Base-by-base conservation (phyloP, 371 early-diverging fungal genomes). In the Mortierella sp. region DNA sequence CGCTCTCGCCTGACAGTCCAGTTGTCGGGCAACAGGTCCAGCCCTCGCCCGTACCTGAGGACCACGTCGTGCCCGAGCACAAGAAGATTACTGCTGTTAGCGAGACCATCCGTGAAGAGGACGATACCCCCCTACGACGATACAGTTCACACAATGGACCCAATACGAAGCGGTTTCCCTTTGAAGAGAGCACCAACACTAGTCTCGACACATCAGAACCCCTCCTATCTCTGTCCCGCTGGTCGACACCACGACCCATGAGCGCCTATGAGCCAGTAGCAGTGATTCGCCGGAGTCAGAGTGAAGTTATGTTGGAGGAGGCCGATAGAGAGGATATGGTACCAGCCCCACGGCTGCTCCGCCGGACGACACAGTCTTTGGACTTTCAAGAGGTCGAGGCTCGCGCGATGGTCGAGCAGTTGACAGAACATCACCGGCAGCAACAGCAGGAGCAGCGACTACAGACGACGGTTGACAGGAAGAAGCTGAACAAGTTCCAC, bases 321-420 rank as follows among this genome's bases (percentile, higher is more conserved):
- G 69, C 52, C 10, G n/a, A 68, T 31, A 63, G 39, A 16, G 65
- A 52, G 22, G 50, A 53, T 55, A 13, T 11, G 13, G 29, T 16
- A 5, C 22, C 13, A 8, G 29, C 64, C 19, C n/a, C 26, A 7
- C 39, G 58, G 19, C 13, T 50, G 29, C 40, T 71, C 24, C 74
- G 79, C 24, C 74, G 79, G 1, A 65, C 70, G 22, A 58, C 82
- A 1, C 71, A 77, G 10, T 81, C 82, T 0, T 58, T 81, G 58
- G 82, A 81, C 39, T 43, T 76, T 16, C 61, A 64, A 34, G 70
- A 55, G 14, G 22, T 63, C 6, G 65, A 68, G 61, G 74, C 70
- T 26, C 64, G 71, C 9, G 58, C 55, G 14, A 40, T 50, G 8
- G 64, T 61, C 22, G 43, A 22, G 31, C 70, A 55, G 24, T 19